Base-by-base conservation (phyloP, 805 yeast species). In the Metschnikowia cerradonensis region DNA sequence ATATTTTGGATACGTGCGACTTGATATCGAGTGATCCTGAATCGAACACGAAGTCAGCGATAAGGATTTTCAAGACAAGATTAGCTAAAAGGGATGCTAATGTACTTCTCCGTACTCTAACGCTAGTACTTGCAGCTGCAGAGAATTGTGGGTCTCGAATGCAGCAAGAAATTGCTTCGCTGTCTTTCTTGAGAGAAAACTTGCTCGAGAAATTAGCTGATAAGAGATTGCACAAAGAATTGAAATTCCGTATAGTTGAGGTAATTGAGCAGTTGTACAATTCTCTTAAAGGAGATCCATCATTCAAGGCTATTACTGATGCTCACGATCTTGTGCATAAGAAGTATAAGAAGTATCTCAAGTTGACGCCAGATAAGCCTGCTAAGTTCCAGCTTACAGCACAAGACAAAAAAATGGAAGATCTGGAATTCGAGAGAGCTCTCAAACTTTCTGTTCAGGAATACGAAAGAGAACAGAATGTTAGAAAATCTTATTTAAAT, bases 401-500 rank as follows among this genome's bases (percentile, higher is more conserved):
- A 3, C 63, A 61, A n/a, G 83, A 78, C 43, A 71, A 73, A 51
- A 59, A 60, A 38, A 70, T 75, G 65, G 97, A 92, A 56, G 96
- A 94, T 44, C 87, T 83, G 47, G 96, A 90, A 56, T 70, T 92
- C 43, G 84, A 83, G 59, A 77, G 84, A 54, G 96, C 88, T 0
- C 74, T 91, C 53, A 86, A 83, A 52, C 63, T 88, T 45, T 90
- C 96, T 0, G 69, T 88, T 41, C 76, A 79, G 46, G 95, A 88
- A 55, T 78, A 77, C 40, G 78, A 76, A 55, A 57, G 74, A 31
- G 75, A 69, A 52, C 68, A 72, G 48, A 55, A 60, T 2, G 47
- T 68, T 14, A 64, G 65, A 43, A 67, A 64, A 42, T 59, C 63
- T 3, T 64, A 54, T 58, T 60, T 56, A 40, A 54, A 65, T 31